Conservation (phyloP, 2,329 filamentous ascomycete genomes). For the Conoideocrella luteorostrata region DNA sequence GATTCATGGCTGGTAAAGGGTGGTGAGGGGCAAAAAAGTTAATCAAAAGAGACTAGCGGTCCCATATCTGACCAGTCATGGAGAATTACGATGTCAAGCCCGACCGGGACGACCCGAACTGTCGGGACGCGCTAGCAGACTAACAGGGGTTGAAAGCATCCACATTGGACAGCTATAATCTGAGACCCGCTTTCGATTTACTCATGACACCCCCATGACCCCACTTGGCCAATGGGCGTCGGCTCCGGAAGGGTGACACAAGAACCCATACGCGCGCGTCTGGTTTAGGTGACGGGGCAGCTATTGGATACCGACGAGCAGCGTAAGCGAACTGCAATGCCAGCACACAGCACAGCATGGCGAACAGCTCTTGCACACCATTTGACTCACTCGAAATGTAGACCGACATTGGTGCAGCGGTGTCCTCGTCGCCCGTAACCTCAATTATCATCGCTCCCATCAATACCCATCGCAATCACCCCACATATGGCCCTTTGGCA, state of each 20-base stretch:
- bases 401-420: too few relatives aligned
- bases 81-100: constrained; percentile 8
- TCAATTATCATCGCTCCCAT: too few relatives aligned
- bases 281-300: constrained; percentile 15
- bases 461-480: too few relatives aligned
- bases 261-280: constrained; percentile 24
- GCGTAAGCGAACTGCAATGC: constrained; percentile 23
- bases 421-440: too few relatives aligned
- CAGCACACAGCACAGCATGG: constrained; percentile 17
- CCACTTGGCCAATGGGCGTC: constrained; percentile 18
- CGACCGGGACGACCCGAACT: constrained; percentile 26
- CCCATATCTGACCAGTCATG: constrained; percentile 22
- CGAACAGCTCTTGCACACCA: too few relatives aligned
- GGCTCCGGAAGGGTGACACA: constrained; percentile 15
- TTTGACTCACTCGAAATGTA: too few relatives aligned
- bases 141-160: constrained; percentile 16
- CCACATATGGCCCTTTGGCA: background rate
- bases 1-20: background rate
- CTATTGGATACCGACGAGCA: constrained; percentile 24
- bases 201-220: constrained; percentile 10
- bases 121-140: constrained; percentile 30
- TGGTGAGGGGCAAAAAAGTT: background rate
- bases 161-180: constrained; percentile 14
- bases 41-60: constrained; percentile 8
- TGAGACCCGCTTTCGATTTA: background rate